Evolutionary conservation across 2,329 filamentous ascomycete species (phyloP), one percentile per base, ranked within the genome.

Genomic region (Verticillium longisporum): DNA sequence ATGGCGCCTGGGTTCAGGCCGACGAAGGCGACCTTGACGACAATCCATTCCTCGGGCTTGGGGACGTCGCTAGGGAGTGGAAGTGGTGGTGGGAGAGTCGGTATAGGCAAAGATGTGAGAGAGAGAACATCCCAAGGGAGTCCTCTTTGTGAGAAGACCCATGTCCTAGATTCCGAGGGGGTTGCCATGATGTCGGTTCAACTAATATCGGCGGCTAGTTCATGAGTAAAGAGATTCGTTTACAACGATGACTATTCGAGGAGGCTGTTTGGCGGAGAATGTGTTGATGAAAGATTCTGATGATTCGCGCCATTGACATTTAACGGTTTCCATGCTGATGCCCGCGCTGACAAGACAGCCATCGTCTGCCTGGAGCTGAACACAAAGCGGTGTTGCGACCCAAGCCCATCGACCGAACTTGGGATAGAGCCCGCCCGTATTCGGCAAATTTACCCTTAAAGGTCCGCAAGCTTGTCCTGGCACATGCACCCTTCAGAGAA

Each of bases 1-100:
- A 74, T 72, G 60, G 76, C 74, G 36, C 77, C 77, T 4, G 77
- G 76, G 62, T 80, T 81, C 61, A 82, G 77, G 14, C 75, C 77
- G 4, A 74, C 76, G 60, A 78, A 75, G 60, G 74, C 71, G n/a
- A 77, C 68, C 57, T 71, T 74, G 61, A 80, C 66, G 34, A 78
- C 65, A 34, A 80, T 62, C 73, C 73, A 75, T 66, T 74, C 70
- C 37, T 72, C 71, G 7, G 69, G 67, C 5, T 36, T 13, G 6
- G 71, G 65, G 4, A 63, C 67, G 55, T 68, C 67, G 54, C 67
- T 66, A 10, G 72, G 71, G 2, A 72, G 63, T 4, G 70, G 70
- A 1, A 68, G 64, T 11, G 62, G 55, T 7, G 71, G 70, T 1
- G 70, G 70, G 1, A 73, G 65, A 0, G 66, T 61, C 1, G 71